These are phyloP conservation scores for Aeschynomene evenia DNA, from an alignment of 306 rosid species.

Conservation along the genomic window DNA sequence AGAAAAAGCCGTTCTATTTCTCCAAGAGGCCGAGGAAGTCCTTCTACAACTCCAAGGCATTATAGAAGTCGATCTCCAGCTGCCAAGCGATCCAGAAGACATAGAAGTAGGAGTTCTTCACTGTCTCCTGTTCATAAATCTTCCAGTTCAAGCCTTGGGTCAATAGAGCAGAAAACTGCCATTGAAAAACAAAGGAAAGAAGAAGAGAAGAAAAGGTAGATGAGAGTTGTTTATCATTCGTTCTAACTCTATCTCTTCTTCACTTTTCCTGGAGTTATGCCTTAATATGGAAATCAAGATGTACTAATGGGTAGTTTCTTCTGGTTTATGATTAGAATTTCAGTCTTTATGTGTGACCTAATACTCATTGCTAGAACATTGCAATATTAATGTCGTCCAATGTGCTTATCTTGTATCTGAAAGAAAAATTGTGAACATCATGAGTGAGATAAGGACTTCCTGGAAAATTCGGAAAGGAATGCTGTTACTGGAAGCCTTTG, in stretches of 20 bases:
- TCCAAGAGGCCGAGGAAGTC: slow-evolving; percentile 52
- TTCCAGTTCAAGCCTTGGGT: slow-evolving; percentile 77
- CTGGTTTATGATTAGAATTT: slow-evolving; percentile 9
- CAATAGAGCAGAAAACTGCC: slow-evolving; percentile 68
- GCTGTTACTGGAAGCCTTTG: slow-evolving; percentile 19
- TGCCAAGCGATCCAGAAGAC: slow-evolving; percentile 57
- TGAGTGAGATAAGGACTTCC: slow-evolving; percentile 18
- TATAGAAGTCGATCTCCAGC: slow-evolving; percentile 69
- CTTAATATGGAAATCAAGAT: slow-evolving; percentile 20
- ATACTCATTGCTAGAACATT: slow-evolving; percentile 19
- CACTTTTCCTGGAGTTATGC: slow-evolving; percentile 2
- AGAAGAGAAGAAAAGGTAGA: slow-evolving; percentile 95
- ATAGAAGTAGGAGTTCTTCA: slow-evolving; percentile 83
- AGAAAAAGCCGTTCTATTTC: slow-evolving; percentile 76
- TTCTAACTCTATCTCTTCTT: slow-evolving; percentile 24
- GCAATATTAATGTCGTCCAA: slow-evolving; percentile 8
- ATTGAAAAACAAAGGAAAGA: slow-evolving; percentile 77
- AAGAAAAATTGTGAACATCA: slow-evolving; percentile 7
- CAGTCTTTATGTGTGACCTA: slow-evolving; percentile 8
- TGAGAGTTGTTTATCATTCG: slow-evolving; percentile 27
- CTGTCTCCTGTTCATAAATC: slow-evolving; percentile 66
- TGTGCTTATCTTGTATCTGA: background rate
- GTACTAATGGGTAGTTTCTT: slow-evolving; percentile 21
- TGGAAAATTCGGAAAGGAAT: slow-evolving; percentile 22
- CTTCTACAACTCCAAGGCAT: slow-evolving; percentile 54